phyloP scores from a whole-genome alignment of 75 land plant species.

The Chamaecyparis obtusa region DNA sequence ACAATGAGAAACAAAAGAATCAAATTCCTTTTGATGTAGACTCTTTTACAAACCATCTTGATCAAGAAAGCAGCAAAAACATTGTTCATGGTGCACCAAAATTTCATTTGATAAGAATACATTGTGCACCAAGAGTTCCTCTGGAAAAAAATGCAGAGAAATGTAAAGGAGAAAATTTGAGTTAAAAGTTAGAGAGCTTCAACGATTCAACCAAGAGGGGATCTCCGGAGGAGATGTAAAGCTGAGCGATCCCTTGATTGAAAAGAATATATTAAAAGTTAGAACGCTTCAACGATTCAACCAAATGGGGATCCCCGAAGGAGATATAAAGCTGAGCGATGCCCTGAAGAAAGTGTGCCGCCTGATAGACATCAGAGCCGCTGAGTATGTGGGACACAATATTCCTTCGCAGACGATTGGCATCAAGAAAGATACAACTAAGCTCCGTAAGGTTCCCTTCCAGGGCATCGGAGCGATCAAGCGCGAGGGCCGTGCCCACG shows the following conservation, averaged over 20 bases:
- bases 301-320: not conserved
- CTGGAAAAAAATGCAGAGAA: too few species aligned
- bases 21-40: too few species aligned
- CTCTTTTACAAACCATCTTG: too few species aligned
- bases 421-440: conserved; percentile 33
- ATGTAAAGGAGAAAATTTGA: not conserved
- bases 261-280: not conserved
- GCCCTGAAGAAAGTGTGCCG: not conserved
- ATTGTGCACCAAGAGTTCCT: too few species aligned
- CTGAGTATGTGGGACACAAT: not conserved
- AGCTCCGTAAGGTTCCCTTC: not conserved
- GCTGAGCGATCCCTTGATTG: not conserved
- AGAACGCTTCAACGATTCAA: not conserved
- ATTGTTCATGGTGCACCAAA: too few species aligned
- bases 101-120: too few species aligned
- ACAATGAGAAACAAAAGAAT: too few species aligned
- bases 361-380: not conserved
- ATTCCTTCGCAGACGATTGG: conserved; percentile 18
- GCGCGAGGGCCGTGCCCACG: not conserved
- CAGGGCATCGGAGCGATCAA: not conserved
- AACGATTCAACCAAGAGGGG: not conserved
- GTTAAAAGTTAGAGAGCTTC: not conserved
- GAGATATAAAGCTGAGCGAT: not conserved
- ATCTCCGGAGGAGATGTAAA: not conserved
- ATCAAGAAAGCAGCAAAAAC: too few species aligned